Evolutionary conservation across 805 yeast genomes (phyloP).

Genomic region (Sugiyamaella americana): DNA sequence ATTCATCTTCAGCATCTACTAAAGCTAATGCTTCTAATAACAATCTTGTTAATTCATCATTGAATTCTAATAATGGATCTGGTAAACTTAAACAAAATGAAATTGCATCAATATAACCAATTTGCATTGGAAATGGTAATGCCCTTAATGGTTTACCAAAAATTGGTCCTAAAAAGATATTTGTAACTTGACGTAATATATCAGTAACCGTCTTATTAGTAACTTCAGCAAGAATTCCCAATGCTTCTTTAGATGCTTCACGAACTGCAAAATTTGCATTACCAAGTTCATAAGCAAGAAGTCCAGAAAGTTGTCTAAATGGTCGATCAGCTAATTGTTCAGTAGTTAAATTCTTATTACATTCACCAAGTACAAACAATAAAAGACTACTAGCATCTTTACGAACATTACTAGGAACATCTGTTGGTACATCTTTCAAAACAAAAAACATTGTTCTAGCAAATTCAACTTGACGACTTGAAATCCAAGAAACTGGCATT

Average conservation of each 20-base stretch:
- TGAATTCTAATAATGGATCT: constrained; percentile 73
- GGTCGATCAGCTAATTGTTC: constrained; percentile 64
- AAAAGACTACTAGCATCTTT: constrained; percentile 65
- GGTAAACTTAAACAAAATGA: constrained; percentile 81
- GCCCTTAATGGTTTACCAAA: constrained; percentile 97
- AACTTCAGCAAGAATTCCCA: constrained; percentile 61
- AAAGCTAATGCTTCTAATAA: constrained; percentile 85
- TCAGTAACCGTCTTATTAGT: constrained; percentile 62
- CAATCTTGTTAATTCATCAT: constrained; percentile 81
- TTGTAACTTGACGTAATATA: constrained; percentile 77
- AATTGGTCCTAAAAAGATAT: constrained; percentile 79
- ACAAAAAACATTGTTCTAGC: constrained; percentile 85
- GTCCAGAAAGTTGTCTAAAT: constrained; percentile 77
- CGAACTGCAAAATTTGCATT: constrained; percentile 82
- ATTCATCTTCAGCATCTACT: constrained; percentile 97
- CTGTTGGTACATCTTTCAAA: constrained; percentile 79
- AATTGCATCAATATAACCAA: constrained; percentile 97
- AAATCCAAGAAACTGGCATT: constrained; percentile 68
- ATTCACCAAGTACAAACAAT: constrained; percentile 53
- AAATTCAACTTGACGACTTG: constrained; percentile 73
- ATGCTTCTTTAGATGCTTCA: constrained; percentile 68
- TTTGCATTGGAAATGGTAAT: constrained; percentile 96
- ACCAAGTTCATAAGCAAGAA: constrained; percentile 85
- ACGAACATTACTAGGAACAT: constrained; percentile 77
- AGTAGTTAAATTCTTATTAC: constrained; percentile 56